Base-by-base conservation (phyloP, 768 basidiomycete genomes). In the Mycena capillaripes region DNA sequence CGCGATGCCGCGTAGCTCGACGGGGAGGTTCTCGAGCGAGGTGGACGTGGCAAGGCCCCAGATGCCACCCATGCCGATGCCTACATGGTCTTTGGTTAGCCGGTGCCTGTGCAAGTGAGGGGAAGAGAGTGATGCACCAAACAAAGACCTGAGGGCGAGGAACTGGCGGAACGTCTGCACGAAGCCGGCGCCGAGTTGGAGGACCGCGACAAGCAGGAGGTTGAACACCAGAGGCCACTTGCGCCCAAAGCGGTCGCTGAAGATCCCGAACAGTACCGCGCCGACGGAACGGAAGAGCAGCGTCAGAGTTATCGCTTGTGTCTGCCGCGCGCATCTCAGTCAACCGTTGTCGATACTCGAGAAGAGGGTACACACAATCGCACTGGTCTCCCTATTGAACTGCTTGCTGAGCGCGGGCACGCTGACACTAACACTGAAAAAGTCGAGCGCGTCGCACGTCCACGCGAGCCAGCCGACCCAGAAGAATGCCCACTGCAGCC, bases 211-310 rank as follows among this genome's bases (percentile, higher is more conserved):
- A 56, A 96, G 79, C 36, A 95, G 59, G 27, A 97, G 86, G 80
- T 96, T 97, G 73, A 76, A 73, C 34, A 97, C 90, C 9, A 97
- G 86, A 6, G 96, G 96, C 96, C 96, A 98, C 86, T 97, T 97
- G 30, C 97, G 89, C 6, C 97, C 97, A 79, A 86, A 97, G 6
- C 97, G 90, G 80, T 98, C 97, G 2, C 94, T 94, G n/a, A 92
- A 76, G 42, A 96, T 79, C 46, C 96, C 96, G 75, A 97, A 96
- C 75, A 96, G 83, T 59, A 95, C 91, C 58, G 93, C 93, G 32
- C 93, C 93, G 62, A 88, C 83, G 4, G 94, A 93, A 66, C 97
- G 90, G 86, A 98, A 93, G 17, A 98, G 89, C 2, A 98, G 86
- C 0, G 97, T 98, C 56, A 98, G 86, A 7, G 97, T 98, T 80